Base-by-base conservation (phyloP, 2,329 filamentous ascomycete species). In the Gaeumannomyces sp. region DNA sequence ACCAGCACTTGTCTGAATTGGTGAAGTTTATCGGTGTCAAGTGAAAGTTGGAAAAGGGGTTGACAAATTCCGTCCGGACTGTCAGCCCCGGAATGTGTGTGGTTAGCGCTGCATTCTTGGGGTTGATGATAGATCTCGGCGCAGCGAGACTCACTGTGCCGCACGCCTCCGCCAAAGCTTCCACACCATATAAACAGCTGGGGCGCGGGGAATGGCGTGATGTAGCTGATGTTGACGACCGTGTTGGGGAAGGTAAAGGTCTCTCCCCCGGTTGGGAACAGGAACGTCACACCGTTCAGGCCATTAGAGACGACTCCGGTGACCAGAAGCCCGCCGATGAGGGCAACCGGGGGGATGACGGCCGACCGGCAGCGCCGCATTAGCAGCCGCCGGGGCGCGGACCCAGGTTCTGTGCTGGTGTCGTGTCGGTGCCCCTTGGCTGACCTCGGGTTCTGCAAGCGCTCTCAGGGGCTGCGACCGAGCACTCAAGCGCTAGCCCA, bases 161-260 rank as follows among this genome's bases (percentile, higher is more conserved):
- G 57, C 25, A 31, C 14, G 11, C 25, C 16, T 13, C 13, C 27
- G 14, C 57, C 57, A 31, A 28, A 28, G 25, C 19, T 59, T 16
- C 57, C n/a, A 61, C 60, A 61, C 31, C 31, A 61, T 53, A 19
- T 53, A 7, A 38, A 45, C 22, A 61, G 35, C 27, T 35, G 60
- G 13, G 60, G 60, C 33, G 31, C 60, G 11, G 22, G 4, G 31
- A 61, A 61, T 4, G 60, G 60, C 33, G 60, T 25, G 29, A 45
- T 53, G 27, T 61, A 61, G 35, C 29, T 61, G 31, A 61, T 35
- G 5, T 61, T 61, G 60, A 61, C 33, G 19, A 45, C 38, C 45
- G 45, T 53, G 35, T 61, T 35, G 33, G 19, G 31, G 60, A 13
- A 38, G 35, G 10, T 45, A 8, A 61, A 35, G 14, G 22, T 35